These are phyloP conservation scores for Suhomyces maxii DNA, from an alignment of 1,139 yeast species.

Conservation along the genomic window DNA sequence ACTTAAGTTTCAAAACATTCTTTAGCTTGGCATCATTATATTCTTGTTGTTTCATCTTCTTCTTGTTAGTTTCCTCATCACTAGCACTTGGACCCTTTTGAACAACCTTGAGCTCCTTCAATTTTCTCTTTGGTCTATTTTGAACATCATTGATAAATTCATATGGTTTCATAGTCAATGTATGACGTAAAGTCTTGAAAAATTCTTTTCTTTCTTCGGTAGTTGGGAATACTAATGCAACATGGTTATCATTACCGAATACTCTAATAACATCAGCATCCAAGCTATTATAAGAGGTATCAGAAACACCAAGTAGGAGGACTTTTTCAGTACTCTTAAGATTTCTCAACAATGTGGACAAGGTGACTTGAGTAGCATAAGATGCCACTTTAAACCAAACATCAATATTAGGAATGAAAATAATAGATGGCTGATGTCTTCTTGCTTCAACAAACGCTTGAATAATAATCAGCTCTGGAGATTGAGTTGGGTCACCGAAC, in stretches of 20 bases:
- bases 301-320: conserved; percentile 76
- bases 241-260: conserved; percentile 56
- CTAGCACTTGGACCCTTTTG: conserved; percentile 12
- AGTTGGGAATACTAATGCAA: conserved; percentile 46
- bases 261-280: conserved; percentile 42
- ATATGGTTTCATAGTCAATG: conserved; percentile 67
- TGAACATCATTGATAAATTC: conserved; percentile 55
- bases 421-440: conserved; percentile 84
- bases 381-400: conserved; percentile 73
- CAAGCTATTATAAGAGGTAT: conserved; percentile 35
- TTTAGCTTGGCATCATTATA: conserved; percentile 78
- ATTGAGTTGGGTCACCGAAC: conserved; percentile 76
- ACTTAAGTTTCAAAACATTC: conserved; percentile 78
- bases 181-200: conserved; percentile 55
- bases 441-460: conserved; percentile 87
- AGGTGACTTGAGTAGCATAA: conserved; percentile 68
- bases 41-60: conserved; percentile 52
- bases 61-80: conserved; percentile 25
- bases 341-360: conserved; percentile 66
- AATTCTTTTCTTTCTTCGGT: conserved; percentile 45
- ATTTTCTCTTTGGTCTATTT: conserved; percentile 51
- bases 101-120: conserved; percentile 37
- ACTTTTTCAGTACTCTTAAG: conserved; percentile 73
- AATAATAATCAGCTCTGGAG: conserved; percentile 82
- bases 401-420: conserved; percentile 82